Evolutionary conservation across 2,329 filamentous ascomycete genomes (phyloP), one percentile per base, ranked within the genome.

Genomic region (Arthrinium puccinioides): DNA sequence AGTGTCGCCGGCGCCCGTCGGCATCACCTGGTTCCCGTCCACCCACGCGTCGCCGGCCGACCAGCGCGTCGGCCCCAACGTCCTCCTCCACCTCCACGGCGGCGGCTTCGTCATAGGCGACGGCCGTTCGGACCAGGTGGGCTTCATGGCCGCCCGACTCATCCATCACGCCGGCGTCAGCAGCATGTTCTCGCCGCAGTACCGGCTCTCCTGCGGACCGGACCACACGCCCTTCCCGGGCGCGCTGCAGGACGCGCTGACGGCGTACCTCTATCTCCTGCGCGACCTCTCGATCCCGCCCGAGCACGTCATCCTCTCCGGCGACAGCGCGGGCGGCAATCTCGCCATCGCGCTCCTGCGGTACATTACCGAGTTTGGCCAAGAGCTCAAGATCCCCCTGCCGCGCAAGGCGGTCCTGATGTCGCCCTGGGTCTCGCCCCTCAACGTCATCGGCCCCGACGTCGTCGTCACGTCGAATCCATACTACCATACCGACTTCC

Each of bases 271-370:
- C 4, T 63, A 69, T 44, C 56, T 69, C 1, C 37, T 68, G 23
- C 48, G 58, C 23, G 53, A 54, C 3, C 53, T 66, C 14, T 44
- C 51, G 1, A 59, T 70, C 35, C 48, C 60, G 0, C 41, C 66
- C 0, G 33, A 42, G 3, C 51, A 61, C 20, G 66, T 72, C 36
- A 50, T 64, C 0, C 21, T 72, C 0, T 61, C 59, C 0, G 68
- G 68, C 7, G 68, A 72, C 48, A 64, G 60, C 10, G 67, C 67
- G 0, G 67, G 68, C 32, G 67, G 52, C 5, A 69, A 70, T 41
- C 45, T 64, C 7, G 53, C 51, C 3, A 55, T 69, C 9, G 52
- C 59, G 0, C 47, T 72, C 3, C 49, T 70, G n/a, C 52, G 65
- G n/a, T 70, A 70, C 44, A 42, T 71, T 13, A 38, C 47, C 15